phyloP scores from a whole-genome alignment of 345 rosid species.

The Firmiana major region DNA sequence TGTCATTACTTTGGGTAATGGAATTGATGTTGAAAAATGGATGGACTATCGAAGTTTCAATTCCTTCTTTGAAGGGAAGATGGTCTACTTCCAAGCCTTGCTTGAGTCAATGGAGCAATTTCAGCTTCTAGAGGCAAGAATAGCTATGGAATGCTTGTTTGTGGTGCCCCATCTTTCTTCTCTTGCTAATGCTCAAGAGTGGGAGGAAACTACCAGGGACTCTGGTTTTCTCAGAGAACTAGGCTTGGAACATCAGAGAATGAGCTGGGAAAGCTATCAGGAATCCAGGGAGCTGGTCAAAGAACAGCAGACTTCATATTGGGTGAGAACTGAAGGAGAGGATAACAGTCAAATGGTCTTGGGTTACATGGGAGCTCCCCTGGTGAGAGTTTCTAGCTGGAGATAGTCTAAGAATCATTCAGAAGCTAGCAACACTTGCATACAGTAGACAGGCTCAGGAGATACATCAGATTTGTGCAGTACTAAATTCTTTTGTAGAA shows the following conservation, averaged over 20 bases:
- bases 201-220: conserved; percentile 18
- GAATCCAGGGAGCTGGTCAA: conserved; percentile 37
- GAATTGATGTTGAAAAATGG: conserved; percentile 20
- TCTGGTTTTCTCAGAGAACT: conserved; percentile 10
- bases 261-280: conserved; percentile 17
- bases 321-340: conserved; percentile 24
- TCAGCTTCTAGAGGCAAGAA: conserved; percentile 38
- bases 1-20: conserved; percentile 28
- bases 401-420: conserved; percentile 11
- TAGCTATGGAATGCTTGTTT: conserved; percentile 38
- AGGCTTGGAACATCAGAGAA: conserved; percentile 25
- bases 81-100: conserved; percentile 26
- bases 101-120: conserved; percentile 32
- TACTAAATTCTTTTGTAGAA: not conserved
- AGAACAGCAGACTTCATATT: conserved; percentile 27
- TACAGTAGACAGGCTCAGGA: not conserved
- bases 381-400: conserved; percentile 38
- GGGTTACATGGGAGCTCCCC: conserved; percentile 29
- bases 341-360: conserved; percentile 27
- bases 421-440: not conserved
- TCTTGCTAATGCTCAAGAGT: conserved; percentile 7
- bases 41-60: conserved; percentile 9
- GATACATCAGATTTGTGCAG: not conserved
- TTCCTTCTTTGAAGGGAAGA: conserved; percentile 24
- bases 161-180: conserved; percentile 27